Base-by-base conservation (phyloP, 2,329 filamentous ascomycete genomes). In the Alternaria sp. region DNA sequence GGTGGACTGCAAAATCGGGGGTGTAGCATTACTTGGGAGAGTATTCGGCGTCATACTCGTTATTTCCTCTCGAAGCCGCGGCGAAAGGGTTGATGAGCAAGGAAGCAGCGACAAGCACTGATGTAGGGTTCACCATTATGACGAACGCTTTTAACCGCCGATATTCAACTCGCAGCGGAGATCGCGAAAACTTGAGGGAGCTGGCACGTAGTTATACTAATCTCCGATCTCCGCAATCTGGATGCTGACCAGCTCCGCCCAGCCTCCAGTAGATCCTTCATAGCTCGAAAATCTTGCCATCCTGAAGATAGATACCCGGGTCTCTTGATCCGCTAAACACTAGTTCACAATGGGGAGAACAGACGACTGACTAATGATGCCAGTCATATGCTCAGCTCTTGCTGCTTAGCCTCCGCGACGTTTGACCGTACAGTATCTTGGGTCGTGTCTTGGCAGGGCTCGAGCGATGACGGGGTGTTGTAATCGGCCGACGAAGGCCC, bases 151-250 rank as follows among this genome's bases (percentile, higher is more conserved):
- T 11, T 0, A 6, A 6, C 30, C 30, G 8, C 9, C 21, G 49
- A 8, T 1, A 8, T 5, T 9, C 4, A 33, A 2, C 26, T 23
- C 30, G 3, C 9, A 51, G 0, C 2, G 18, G 2, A 37, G 8
- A 15, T n/a, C 18, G 28, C 23, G 9, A 9, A 14, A 37, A 51
- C 2, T n/a, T 1, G 2, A 37, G 12, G 28, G 7, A 37, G 14
- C 28, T 11, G 5, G 6, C n/a, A 49, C 26, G 25, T 8, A 47
- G 3, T 57, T 25, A 26, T 18, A 57, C 44, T 47, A 14, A 37
- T 15, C 44, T 18, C 55, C 43, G 26, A 49, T 6, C 15, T 47
- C 10, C 55, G 55, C 26, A 57, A 41, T 57, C 15, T n/a, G 12
- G 33, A 37, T 33, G 4, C 30, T 23, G 55, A 37, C n/a, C 25